Evolutionary conservation across 768 basidiomycete species (phyloP).

Genomic region (Rhodotorula taiwanensis): DNA sequence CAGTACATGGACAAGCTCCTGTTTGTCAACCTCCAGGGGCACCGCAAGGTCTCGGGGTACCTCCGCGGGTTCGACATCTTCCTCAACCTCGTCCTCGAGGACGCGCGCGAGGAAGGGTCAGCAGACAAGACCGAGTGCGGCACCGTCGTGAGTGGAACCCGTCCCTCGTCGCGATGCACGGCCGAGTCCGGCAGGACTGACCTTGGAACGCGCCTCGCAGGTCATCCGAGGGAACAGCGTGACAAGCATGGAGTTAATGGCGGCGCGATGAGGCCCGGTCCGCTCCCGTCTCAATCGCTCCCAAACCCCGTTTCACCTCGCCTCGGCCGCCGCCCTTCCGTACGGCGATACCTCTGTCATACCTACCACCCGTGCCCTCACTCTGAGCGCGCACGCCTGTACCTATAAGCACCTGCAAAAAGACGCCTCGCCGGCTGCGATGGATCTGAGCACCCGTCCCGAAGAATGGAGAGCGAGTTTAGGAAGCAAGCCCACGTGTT

Average conservation of each 20-base stretch:
- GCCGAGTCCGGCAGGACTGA: too few relatives aligned
- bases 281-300: background rate
- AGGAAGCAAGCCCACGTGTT: too few relatives aligned
- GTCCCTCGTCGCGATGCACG: too few relatives aligned
- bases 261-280: background rate
- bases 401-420: too few relatives aligned
- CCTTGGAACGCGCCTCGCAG: too few relatives aligned
- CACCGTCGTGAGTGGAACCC: constrained; percentile 69
- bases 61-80: constrained; percentile 97
- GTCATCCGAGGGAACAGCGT: constrained; percentile 96
- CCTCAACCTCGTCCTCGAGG: constrained; percentile 94
- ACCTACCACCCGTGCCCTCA: too few relatives aligned
- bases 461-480: too few relatives aligned
- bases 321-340: too few relatives aligned
- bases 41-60: constrained; percentile 89
- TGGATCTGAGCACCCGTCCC: too few relatives aligned
- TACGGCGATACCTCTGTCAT: too few relatives aligned
- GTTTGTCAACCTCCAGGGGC: constrained; percentile 70
- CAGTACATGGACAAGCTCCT: constrained; percentile 99
- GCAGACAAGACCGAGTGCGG: constrained; percentile 69
- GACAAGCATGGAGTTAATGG: constrained; percentile 74
- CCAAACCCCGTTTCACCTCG: background rate
- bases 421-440: too few relatives aligned
- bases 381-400: too few relatives aligned
- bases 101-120: constrained; percentile 82